Evolutionary conservation across 257 asterid species (phyloP).

Genomic region (Coffea eugenioides): DNA sequence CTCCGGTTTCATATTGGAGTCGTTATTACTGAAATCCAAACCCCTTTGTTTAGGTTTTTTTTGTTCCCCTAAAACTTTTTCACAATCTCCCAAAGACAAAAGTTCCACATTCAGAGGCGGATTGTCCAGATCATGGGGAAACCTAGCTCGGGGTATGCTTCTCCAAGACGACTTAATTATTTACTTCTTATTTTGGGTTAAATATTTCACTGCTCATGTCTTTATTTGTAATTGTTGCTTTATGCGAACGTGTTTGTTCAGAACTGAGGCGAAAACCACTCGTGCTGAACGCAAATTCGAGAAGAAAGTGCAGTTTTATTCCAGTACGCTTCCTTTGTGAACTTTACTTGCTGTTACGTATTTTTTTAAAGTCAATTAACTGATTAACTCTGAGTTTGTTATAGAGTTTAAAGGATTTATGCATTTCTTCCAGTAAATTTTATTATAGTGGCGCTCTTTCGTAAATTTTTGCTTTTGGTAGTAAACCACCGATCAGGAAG

Average conservation of each 20-base stretch:
- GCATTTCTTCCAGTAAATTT: not conserved
- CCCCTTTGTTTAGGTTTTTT: not conserved
- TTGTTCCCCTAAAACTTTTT: not conserved
- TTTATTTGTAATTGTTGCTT: not conserved
- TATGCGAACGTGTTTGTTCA: conserved; percentile 14
- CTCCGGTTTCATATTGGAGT: not conserved
- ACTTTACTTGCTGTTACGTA: not conserved
- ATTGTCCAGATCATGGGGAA: conserved; percentile 17
- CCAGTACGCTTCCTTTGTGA: conserved; percentile 34
- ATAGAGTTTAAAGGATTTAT: no score
- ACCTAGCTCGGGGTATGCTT: conserved; percentile 16
- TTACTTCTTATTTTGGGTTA: not conserved
- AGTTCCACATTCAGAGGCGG: not conserved
- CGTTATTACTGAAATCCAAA: not conserved
- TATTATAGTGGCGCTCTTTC: not conserved
- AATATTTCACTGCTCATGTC: not conserved
- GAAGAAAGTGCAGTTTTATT: conserved; percentile 66
- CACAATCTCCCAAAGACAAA: not conserved
- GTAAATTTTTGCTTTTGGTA: not conserved
- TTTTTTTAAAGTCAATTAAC: not conserved
- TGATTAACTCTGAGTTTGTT: not conserved
- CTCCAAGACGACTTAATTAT: not conserved
- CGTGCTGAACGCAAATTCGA: conserved; percentile 63
- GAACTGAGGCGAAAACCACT: conserved; percentile 38
- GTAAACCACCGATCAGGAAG: not conserved